These are phyloP conservation scores for Tulasnella sp. DNA, from an alignment of 768 basidiomycete genomes.

Conservation along the genomic window DNA sequence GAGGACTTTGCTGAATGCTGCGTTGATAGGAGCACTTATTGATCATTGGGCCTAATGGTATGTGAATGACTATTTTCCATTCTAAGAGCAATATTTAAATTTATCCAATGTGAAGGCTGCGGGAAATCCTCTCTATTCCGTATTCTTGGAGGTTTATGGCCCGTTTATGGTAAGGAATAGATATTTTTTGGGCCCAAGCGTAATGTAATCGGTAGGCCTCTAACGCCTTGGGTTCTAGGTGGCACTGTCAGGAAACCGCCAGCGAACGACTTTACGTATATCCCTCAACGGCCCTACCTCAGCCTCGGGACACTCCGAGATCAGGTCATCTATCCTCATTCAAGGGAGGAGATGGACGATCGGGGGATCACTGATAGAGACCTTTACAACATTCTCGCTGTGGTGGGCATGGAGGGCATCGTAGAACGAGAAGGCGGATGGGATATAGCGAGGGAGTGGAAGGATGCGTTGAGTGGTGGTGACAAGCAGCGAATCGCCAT, in stretches of 20 bases:
- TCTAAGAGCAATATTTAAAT: too few relatives aligned
- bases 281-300: slow-evolving; percentile 94
- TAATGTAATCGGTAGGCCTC: neutral
- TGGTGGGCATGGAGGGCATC: slow-evolving; percentile 75
- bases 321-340: slow-evolving; percentile 93
- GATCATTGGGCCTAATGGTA: slow-evolving; percentile 90
- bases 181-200: too few relatives aligned
- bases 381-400: slow-evolving; percentile 55
- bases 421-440: slow-evolving; percentile 96
- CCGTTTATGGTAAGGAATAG: slow-evolving; percentile 50
- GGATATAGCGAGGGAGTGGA: slow-evolving; percentile 84
- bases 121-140: slow-evolving; percentile 90
- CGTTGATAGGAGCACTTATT: slow-evolving; percentile 67
- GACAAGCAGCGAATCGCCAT: slow-evolving; percentile 92
- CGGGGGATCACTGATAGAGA: slow-evolving; percentile 60
- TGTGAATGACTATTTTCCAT: slow-evolving; percentile 1
- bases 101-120: slow-evolving; percentile 40
- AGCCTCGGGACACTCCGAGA: slow-evolving; percentile 88
- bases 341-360: slow-evolving; percentile 63
- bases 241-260: slow-evolving; percentile 85
- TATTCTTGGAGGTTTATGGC: slow-evolving; percentile 96
- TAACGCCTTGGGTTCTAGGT: slow-evolving; percentile 23
- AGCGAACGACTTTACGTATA: slow-evolving; percentile 80
- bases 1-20: neutral
- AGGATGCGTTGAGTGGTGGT: slow-evolving; percentile 84